phyloP scores from a whole-genome alignment of 176 grass and related monocot genomes.

The Phoenix dactylifera region DNA sequence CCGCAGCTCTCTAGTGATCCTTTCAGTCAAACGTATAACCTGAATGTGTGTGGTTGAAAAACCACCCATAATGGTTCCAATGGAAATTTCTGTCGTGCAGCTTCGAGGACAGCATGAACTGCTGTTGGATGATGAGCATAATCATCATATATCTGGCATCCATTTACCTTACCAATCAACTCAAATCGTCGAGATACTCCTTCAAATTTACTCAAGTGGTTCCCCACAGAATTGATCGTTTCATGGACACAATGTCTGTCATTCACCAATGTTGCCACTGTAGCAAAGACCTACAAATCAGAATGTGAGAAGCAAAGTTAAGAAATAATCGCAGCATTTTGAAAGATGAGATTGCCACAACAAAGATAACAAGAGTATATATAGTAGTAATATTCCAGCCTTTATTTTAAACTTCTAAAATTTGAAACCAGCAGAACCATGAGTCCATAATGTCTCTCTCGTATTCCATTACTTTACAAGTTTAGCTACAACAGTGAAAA shows the following conservation, averaged over 20 bases:
- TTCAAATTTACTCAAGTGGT: constrained; percentile 11
- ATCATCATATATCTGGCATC: constrained; percentile 21
- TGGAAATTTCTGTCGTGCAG: constrained; percentile 3
- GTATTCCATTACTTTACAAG: too few species aligned
- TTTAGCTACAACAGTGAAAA: too few species aligned
- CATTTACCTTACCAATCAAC: constrained; percentile 9
- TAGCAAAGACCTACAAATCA: constrained; percentile 12
- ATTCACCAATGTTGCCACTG: not conserved
- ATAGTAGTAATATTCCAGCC: too few species aligned
- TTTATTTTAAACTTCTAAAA: too few species aligned
- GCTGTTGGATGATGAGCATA: constrained; percentile 20
- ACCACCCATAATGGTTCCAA: constrained; percentile 5
- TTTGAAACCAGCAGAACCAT: too few species aligned
- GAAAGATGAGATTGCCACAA: not conserved
- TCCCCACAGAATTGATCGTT: not conserved
- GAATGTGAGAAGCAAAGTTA: not conserved
- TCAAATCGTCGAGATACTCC: constrained; percentile 13
- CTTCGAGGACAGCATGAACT: constrained; percentile 15
- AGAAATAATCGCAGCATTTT: too few species aligned
- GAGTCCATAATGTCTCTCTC: too few species aligned
- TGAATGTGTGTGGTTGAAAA: constrained; percentile 17
- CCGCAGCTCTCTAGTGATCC: not conserved
- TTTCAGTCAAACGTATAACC: not conserved
- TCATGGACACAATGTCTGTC: not conserved
- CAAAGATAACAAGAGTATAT: too few species aligned